Evolutionary conservation across 2,329 filamentous ascomycete genomes (phyloP), one percentile per base, ranked within the genome.

Genomic region (Epichloe gansuensis): DNA sequence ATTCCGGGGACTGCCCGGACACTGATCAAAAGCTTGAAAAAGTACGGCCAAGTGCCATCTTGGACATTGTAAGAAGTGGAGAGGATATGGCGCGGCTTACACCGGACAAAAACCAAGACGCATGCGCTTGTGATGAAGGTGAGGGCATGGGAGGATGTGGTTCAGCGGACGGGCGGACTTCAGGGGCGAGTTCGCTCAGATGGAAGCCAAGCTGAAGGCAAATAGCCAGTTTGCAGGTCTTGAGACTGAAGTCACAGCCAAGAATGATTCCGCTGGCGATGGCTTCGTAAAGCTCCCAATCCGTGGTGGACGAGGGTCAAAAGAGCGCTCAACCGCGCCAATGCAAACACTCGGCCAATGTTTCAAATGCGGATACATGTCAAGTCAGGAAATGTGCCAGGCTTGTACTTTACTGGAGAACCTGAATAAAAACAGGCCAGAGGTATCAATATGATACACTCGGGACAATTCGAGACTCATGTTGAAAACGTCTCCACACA

Each of bases 21-120:
- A 28, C 72, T 98, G 54, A 95, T 98, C 68, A 98, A 98, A 72
- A 95, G 91, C 60, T 73, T 98, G 35, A 98, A 69, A 86, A 86
- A 60, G 88, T 98, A 7, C 79, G 93, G 2, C 91, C 93, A 1
- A 96, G 91, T 62, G 91, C 91, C 3, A 97, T 98, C 50, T 66
- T 98, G 52, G 93, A 98, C 65, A 89, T 98, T 51, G 91, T 98
- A 31, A 79, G 86, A 54, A 96, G 91, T 63, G 93, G 93, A 39
- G 91, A 97, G 67, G 93, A 97, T 59, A 95, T 98, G 88, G 91
- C 90, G 9, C 82, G 81, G 53, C 73, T 97, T n/a, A 71, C 69
- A 11, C 69, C 69, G 3, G 67, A 69, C 54, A 71, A 70, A 52
- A 63, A 59, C 9, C 60, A 66, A 54, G 61, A 60, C n/a, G 59